A percentile compares a stretch with the other conserved stretches of the same genome.
Evolutionary conservation across 306 rosid species (phyloP).

Genomic region (Quercus alba): DNA sequence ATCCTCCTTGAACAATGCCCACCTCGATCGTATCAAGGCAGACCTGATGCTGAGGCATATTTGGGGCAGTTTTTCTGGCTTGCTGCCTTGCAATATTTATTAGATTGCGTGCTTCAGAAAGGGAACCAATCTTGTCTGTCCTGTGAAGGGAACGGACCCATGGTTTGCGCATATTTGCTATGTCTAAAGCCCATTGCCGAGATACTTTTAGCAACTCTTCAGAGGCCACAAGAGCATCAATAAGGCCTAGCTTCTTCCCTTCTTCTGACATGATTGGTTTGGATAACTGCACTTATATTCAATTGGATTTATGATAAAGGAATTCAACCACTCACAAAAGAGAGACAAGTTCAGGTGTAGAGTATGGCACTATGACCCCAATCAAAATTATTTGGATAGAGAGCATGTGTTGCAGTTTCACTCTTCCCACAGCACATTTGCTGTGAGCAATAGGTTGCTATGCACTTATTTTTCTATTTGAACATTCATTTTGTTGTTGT

Average conservation of each 20-base stretch:
- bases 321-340: background rate
- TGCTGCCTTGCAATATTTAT: constrained; percentile 65
- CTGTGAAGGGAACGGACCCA: constrained; percentile 88
- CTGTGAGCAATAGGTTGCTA: background rate
- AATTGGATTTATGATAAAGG: background rate
- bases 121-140: constrained; percentile 78
- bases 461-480: background rate
- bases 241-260: constrained; percentile 89
- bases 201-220: constrained; percentile 78
- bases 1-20: constrained; percentile 91
- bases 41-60: constrained; percentile 89
- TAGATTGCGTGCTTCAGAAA: constrained; percentile 68
- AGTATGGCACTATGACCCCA: background rate
- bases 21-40: constrained; percentile 87
- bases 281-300: constrained; percentile 52
- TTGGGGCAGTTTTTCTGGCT: constrained; percentile 70
- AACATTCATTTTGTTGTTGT: background rate
- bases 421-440: background rate
- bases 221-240: constrained; percentile 73
- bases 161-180: constrained; percentile 72
- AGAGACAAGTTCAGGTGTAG: background rate
- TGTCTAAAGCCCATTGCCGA: constrained; percentile 75
- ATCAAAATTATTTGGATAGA: background rate
- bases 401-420: background rate
- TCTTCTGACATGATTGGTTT: constrained; percentile 85